phyloP scores from a whole-genome alignment of 768 basidiomycete genomes.

The Naematelia encephala region DNA sequence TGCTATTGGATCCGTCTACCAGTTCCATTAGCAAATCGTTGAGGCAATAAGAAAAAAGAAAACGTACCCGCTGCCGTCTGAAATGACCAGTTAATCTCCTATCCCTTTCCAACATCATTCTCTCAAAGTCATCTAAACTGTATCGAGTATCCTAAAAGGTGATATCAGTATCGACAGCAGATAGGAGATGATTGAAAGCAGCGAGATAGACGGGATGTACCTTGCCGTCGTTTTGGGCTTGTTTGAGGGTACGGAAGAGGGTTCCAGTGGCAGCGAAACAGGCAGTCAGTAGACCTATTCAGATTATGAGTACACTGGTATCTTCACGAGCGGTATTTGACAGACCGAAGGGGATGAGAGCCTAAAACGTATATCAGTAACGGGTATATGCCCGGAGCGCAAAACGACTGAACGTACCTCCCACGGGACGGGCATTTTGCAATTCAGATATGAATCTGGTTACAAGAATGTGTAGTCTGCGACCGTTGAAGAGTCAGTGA shows the following conservation, averaged over 20 bases:
- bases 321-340: not conserved
- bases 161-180: slow-evolving; percentile 1
- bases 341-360: slow-evolving; percentile 89
- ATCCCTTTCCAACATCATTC: slow-evolving; percentile 95
- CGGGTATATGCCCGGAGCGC: too few relatives aligned
- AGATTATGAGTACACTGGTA: slow-evolving; percentile 12
- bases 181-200: not conserved
- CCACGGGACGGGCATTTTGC: slow-evolving; percentile 89
- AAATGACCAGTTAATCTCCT: slow-evolving; percentile 76
- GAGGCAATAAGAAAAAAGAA: not conserved
- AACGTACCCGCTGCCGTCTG: slow-evolving; percentile 78
- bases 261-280: slow-evolving; percentile 93
- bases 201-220: slow-evolving; percentile 51
- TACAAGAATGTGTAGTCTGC: too few relatives aligned
- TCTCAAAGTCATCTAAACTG: slow-evolving; percentile 82
- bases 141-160: slow-evolving; percentile 70
- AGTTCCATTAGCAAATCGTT: too few relatives aligned
- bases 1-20: slow-evolving; percentile 65
- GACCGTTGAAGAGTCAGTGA: too few relatives aligned
- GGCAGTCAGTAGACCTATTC: slow-evolving; percentile 69
- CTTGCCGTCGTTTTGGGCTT: slow-evolving; percentile 86
- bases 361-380: slow-evolving; percentile 54
- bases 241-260: slow-evolving; percentile 70
- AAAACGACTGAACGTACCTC: slow-evolving; percentile 47
- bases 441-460: not conserved